These are phyloP conservation scores for Hippophae rhamnoides DNA, from an alignment of 306 rosid species.

Conservation along the genomic window DNA sequence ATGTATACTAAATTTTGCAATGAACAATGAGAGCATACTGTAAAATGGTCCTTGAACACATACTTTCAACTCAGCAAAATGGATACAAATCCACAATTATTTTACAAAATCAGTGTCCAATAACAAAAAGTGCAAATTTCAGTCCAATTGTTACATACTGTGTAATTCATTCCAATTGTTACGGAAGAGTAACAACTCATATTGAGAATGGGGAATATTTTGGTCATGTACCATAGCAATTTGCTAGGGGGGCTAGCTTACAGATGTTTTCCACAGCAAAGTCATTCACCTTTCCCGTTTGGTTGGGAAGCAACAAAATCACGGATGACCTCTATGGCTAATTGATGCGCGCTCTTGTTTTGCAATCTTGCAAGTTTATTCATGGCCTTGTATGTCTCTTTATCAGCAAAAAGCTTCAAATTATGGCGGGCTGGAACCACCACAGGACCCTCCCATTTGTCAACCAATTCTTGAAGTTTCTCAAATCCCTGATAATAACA, in stretches of 20 bases:
- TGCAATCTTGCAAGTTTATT: conserved; percentile 67
- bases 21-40: neutral
- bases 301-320: conserved; percentile 66
- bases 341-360: conserved; percentile 82
- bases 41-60: neutral
- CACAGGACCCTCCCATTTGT: conserved; percentile 87
- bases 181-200: conserved; percentile 37
- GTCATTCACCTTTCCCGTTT: conserved; percentile 69
- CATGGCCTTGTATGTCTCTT: conserved; percentile 72
- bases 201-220: conserved; percentile 14
- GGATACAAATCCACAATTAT: conserved; percentile 11
- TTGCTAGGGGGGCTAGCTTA: conserved; percentile 6
- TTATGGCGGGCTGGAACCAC: conserved; percentile 53
- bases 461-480: conserved; percentile 60
- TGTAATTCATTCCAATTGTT: conserved; percentile 26
- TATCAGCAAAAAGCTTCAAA: conserved; percentile 78
- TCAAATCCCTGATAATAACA: conserved; percentile 65
- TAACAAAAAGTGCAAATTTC: conserved; percentile 17
- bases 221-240: conserved; percentile 18
- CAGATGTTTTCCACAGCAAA: conserved; percentile 11
- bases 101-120: conserved; percentile 10
- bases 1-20: too few relatives aligned
- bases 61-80: neutral
- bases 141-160: conserved; percentile 19
- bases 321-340: conserved; percentile 88